Conservation (phyloP, 1,284 basidiomycete genomes). For the Microstroma glucosiphilum region DNA sequence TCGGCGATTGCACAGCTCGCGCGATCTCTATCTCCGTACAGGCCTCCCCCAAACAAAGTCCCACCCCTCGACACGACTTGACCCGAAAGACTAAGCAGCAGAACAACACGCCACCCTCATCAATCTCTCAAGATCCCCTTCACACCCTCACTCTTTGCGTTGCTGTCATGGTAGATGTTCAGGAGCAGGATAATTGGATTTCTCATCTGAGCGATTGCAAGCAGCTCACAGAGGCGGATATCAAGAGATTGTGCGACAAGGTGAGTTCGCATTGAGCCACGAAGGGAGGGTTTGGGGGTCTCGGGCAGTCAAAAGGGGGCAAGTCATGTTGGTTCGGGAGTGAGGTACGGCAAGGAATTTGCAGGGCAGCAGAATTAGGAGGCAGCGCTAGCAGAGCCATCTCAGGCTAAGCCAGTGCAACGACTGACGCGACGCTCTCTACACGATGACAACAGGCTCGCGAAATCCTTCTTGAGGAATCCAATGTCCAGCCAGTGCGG, state of each 20-base stretch:
- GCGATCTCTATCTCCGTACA: too few relatives aligned
- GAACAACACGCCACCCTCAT: too few relatives aligned
- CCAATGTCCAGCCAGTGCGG: constrained; percentile 72
- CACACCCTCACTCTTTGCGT: neutral
- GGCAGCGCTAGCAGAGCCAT: too few relatives aligned
- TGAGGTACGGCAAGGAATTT: neutral
- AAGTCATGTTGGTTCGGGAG: too few relatives aligned
- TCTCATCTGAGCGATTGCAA: constrained; percentile 96
- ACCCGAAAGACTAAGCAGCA: neutral
- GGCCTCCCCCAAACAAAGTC: too few relatives aligned
- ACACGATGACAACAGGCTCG: constrained; percentile 62
- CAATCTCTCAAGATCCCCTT: neutral
- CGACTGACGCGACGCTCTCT: too few relatives aligned
- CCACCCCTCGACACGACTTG: too few relatives aligned
- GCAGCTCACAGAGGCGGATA: constrained; percentile 88
- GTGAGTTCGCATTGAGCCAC: constrained; percentile 54
- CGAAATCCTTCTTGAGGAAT: constrained; percentile 79
- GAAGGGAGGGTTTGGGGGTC: too few relatives aligned
- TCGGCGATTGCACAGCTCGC: too few relatives aligned
- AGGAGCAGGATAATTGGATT: constrained; percentile 65
- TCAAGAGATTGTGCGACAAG: constrained; percentile 98
- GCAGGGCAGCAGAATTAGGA: too few relatives aligned
- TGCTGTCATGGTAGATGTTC: constrained; percentile 42
- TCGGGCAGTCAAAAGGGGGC: too few relatives aligned
- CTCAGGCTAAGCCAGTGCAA: too few relatives aligned